Evolutionary conservation across 2,329 filamentous ascomycete genomes (phyloP).

Genomic region (Nakataea oryzae): DNA sequence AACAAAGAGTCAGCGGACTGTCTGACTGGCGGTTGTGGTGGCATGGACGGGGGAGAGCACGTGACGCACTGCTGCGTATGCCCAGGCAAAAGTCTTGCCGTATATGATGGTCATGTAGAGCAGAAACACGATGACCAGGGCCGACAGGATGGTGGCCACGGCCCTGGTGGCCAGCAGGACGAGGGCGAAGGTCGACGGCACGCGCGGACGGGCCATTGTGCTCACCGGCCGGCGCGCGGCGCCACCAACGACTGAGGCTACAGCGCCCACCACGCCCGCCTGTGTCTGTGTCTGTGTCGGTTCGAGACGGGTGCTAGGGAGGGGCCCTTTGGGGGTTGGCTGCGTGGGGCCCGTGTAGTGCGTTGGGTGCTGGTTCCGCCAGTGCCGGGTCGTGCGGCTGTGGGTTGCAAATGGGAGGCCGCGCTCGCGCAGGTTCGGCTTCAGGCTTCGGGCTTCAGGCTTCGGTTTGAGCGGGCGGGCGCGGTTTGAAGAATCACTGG

Average conservation of each 20-base stretch:
- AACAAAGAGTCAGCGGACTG: not conserved
- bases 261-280: not conserved
- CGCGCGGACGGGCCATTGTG: not conserved
- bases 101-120: conserved; percentile 2
- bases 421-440: too few relatives aligned
- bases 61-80: not conserved
- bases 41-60: not conserved
- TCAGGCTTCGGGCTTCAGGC: too few relatives aligned
- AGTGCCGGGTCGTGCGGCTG: too few relatives aligned
- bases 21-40: not conserved
- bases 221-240: too few relatives aligned
- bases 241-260: not conserved
- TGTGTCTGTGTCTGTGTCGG: too few relatives aligned
- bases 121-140: conserved; percentile 2
- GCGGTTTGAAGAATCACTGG: too few relatives aligned
- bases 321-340: not conserved
- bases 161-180: not conserved
- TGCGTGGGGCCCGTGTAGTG: too few relatives aligned
- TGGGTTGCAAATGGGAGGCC: too few relatives aligned
- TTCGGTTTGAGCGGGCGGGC: too few relatives aligned
- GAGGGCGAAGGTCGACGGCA: not conserved
- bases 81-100: conserved; percentile 2
- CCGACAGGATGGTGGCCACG: not conserved
- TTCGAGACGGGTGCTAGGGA: too few relatives aligned
- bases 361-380: too few relatives aligned